Conservation (phyloP, 2,329 filamentous ascomycete genomes). For the Alternaria solani region DNA sequence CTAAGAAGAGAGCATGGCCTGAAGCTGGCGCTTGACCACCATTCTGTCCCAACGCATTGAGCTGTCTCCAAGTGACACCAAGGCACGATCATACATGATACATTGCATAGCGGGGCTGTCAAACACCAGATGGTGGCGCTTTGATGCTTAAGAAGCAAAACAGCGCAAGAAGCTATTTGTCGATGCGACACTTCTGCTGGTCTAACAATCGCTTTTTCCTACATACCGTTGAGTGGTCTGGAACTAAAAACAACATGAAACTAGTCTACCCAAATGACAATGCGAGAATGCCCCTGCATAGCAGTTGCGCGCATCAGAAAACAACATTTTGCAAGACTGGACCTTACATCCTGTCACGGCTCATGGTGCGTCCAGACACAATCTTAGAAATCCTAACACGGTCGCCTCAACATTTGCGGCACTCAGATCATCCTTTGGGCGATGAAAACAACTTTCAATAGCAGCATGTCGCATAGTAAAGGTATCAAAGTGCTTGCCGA, state of each 20-base stretch:
- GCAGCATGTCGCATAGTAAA: background rate
- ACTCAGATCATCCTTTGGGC: background rate
- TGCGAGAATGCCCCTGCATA: background rate
- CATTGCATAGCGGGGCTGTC: background rate
- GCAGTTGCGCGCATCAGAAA: background rate
- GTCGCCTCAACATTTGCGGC: background rate
- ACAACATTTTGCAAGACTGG: background rate
- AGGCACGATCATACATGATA: background rate
- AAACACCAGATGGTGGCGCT: background rate
- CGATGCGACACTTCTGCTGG: background rate
- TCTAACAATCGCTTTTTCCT: background rate
- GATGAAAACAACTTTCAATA: background rate
- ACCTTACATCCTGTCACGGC: background rate
- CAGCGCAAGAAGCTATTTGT: background rate
- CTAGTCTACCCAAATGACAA: background rate
- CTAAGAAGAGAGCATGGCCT: background rate
- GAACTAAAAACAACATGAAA: background rate
- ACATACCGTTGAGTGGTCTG: background rate
- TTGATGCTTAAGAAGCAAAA: background rate
- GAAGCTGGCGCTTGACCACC: background rate
- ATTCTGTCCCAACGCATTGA: background rate
- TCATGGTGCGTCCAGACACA: background rate
- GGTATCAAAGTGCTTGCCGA: background rate
- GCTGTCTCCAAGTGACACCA: background rate
- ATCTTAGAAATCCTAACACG: background rate